Evolutionary conservation across 202 grass and related monocot species (phyloP).

Genomic region (Dendrocalamus latiflorus): DNA sequence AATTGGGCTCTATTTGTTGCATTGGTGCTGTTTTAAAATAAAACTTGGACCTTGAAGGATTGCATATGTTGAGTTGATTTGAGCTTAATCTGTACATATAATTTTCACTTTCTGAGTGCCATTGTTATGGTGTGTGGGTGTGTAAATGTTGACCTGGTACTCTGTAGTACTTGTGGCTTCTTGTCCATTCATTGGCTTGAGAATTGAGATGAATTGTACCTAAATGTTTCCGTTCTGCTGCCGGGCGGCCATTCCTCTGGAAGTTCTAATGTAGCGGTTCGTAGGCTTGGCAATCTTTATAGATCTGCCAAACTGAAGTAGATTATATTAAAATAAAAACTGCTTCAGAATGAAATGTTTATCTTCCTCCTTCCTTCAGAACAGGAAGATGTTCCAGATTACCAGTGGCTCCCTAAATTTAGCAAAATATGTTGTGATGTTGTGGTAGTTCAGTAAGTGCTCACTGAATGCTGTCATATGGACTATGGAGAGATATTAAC

Average conservation of each 20-base stretch:
- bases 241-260: background rate
- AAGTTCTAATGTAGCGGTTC: background rate
- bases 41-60: too few relatives aligned
- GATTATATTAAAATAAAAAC: too few relatives aligned
- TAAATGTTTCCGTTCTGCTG: background rate
- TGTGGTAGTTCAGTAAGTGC: background rate
- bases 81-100: background rate
- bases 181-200: background rate
- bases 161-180: background rate
- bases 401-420: background rate
- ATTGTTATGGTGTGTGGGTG: too few relatives aligned
- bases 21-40: background rate
- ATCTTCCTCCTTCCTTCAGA: background rate
- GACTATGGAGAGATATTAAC: background rate
- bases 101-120: background rate
- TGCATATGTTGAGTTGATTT: background rate
- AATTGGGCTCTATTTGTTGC: background rate
- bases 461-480: background rate
- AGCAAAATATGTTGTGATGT: background rate
- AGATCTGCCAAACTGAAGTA: too few relatives aligned
- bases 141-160: background rate
- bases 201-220: background rate
- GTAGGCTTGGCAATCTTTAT: background rate
- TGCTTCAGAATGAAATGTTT: background rate
- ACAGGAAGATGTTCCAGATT: background rate